Conservation (phyloP, 1,139 yeast species). For the Protomyces pachydermus region DNA sequence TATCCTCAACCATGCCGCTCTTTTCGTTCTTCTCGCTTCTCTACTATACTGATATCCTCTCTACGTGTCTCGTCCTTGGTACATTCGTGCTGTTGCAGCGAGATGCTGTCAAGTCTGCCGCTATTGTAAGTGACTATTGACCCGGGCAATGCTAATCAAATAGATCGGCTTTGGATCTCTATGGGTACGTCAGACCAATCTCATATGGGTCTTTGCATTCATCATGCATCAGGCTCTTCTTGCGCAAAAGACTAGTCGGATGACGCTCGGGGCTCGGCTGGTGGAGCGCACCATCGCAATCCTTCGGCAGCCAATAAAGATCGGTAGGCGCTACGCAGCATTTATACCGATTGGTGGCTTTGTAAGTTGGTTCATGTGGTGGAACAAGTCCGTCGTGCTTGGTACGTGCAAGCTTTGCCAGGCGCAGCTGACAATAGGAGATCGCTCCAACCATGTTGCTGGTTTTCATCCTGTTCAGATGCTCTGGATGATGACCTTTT, state of each 20-base stretch:
- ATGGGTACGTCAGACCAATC: constrained; percentile 82
- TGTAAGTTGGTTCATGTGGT: constrained; percentile 54
- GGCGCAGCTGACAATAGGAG: constrained; percentile 47
- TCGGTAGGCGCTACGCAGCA: background rate
- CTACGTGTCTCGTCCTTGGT: constrained; percentile 61
- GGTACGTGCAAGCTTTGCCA: constrained; percentile 38
- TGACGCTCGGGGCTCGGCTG: background rate
- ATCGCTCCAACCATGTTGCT: constrained; percentile 73
- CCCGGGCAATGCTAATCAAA: background rate
- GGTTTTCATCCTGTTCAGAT: constrained; percentile 73
- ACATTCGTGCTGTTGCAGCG: constrained; percentile 42
- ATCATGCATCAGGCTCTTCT: background rate
- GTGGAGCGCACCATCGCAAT: background rate
- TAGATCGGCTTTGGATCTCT: constrained; percentile 39
- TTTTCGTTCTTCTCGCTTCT: constrained; percentile 65
- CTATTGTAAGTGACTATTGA: constrained; percentile 1
- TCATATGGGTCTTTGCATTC: constrained; percentile 62
- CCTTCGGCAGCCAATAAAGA: background rate
- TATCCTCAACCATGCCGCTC: constrained; percentile 59
- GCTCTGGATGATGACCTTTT: constrained; percentile 67
- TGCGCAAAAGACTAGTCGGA: background rate
- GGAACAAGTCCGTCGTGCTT: constrained; percentile 74
- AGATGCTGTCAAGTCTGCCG: constrained; percentile 7
- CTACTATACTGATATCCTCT: constrained; percentile 93
- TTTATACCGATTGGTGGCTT: constrained; percentile 43